Evolutionary conservation across 441 rosid species (phyloP).

Genomic region (Brassica balearica): DNA sequence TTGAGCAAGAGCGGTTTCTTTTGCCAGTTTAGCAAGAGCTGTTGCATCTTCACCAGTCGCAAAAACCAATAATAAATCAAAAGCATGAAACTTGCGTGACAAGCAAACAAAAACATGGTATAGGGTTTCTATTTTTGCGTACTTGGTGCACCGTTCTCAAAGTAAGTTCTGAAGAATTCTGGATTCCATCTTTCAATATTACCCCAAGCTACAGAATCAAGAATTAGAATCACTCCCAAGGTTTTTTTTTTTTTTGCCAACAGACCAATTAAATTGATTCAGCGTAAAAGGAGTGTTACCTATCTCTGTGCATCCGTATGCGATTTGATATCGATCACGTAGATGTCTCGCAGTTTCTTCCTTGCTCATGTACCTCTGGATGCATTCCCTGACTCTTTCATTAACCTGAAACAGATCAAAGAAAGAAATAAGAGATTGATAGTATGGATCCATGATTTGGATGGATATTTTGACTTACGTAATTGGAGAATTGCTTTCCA

Average conservation of each 20-base stretch:
- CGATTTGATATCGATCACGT: not conserved
- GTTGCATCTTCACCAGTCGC: slow-evolving; percentile 4
- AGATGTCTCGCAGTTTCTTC: not conserved
- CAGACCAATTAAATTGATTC: not conserved
- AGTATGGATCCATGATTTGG: not conserved
- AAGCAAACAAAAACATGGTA: not conserved
- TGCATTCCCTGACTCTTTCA: not conserved
- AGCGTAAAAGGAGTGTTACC: not conserved
- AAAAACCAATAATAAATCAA: not conserved
- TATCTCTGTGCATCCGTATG: not conserved
- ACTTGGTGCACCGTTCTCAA: not conserved
- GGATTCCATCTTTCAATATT: not conserved
- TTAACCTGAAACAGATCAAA: slow-evolving; percentile 1
- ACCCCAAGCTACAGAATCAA: not conserved
- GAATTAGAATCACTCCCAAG: not conserved
- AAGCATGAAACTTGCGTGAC: not conserved
- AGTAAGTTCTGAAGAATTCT: not conserved
- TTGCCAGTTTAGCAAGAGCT: not conserved
- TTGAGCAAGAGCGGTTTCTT: not conserved
- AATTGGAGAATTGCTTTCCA: not conserved
- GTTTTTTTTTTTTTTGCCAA: not conserved
- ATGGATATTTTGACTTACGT: not conserved
- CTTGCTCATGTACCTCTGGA: not conserved
- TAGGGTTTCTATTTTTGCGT: not conserved
- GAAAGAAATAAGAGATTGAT: not conserved